phyloP scores from a whole-genome alignment of 2,329 filamentous ascomycete genomes.

The Rachicladosporium sp. region DNA sequence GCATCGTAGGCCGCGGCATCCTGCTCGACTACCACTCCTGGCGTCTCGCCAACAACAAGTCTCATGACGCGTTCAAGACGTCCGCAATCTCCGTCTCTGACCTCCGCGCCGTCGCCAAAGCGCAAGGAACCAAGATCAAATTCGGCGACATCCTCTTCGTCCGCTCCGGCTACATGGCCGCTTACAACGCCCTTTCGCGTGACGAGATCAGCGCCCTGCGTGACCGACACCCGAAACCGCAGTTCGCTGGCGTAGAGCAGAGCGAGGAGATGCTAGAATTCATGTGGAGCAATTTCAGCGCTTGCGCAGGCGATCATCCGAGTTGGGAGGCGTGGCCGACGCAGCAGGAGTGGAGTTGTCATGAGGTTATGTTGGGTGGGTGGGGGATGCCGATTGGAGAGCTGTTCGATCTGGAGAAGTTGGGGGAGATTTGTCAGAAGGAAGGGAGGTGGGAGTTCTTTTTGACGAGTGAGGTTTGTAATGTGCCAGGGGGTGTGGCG shows the following conservation, averaged over 20 bases:
- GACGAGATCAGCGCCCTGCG: conserved; percentile 26
- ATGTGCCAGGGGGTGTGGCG: conserved; percentile 10
- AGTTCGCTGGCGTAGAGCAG: conserved; percentile 38
- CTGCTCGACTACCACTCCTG: conserved; percentile 38
- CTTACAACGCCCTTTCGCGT: conserved; percentile 27
- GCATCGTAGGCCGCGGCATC: conserved; percentile 45
- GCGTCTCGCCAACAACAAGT: conserved; percentile 28
- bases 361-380: conserved; percentile 31
- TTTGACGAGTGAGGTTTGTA: conserved; percentile 11
- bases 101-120: conserved; percentile 31
- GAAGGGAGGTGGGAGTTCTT: conserved; percentile 19
- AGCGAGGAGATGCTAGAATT: conserved; percentile 33
- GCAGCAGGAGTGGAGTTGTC: conserved; percentile 25
- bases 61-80: conserved; percentile 25
- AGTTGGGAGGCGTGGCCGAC: conserved; percentile 27
- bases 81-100: conserved; percentile 26
- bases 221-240: conserved; percentile 26
- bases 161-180: conserved; percentile 36
- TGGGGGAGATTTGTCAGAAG: conserved; percentile 20
- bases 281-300: conserved; percentile 28
- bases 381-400: conserved; percentile 21
- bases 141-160: conserved; percentile 43
- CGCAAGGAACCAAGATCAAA: conserved; percentile 41
- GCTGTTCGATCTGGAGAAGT: conserved; percentile 23
- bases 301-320: conserved; percentile 28